Conservation (phyloP, 768 basidiomycete species). For the Pisolithus sp. region DNA sequence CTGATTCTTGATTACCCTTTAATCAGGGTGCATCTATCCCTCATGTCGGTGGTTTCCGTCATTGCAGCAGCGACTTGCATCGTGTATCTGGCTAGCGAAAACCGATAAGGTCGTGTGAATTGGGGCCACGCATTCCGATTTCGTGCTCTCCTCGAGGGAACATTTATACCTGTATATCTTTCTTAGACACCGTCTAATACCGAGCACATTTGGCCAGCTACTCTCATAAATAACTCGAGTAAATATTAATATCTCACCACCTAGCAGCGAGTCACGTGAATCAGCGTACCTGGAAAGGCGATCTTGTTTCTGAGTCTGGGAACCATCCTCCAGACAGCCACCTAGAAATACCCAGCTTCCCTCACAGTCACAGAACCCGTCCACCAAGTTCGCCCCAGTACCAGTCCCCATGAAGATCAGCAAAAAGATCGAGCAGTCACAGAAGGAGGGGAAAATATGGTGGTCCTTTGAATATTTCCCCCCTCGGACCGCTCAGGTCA, state of each 20-base stretch:
- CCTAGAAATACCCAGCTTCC: slow-evolving; percentile 20
- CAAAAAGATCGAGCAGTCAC: slow-evolving; percentile 83
- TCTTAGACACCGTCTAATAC: too few relatives aligned
- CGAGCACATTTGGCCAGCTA: not conserved
- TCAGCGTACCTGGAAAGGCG: too few relatives aligned
- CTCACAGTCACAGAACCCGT: not conserved
- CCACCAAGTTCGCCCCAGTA: slow-evolving; percentile 16
- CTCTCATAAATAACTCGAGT: too few relatives aligned
- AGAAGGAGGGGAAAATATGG: slow-evolving; percentile 83
- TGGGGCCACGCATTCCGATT: not conserved
- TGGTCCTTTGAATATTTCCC: slow-evolving; percentile 99
- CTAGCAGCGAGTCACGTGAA: slow-evolving; percentile 15
- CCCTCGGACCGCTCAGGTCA: slow-evolving; percentile 87
- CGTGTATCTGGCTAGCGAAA: slow-evolving; percentile 36
- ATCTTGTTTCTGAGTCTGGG: not conserved
- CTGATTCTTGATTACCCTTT: too few relatives aligned
- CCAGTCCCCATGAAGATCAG: slow-evolving; percentile 76
- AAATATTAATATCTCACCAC: not conserved
- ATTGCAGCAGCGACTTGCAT: slow-evolving; percentile 49
- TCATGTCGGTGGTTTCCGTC: slow-evolving; percentile 44
- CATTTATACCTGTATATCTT: too few relatives aligned
- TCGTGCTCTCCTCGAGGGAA: too few relatives aligned
- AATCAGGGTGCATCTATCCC: slow-evolving; percentile 42
- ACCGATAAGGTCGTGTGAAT: slow-evolving; percentile 3
- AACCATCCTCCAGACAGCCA: slow-evolving; percentile 1